A percentile compares a stretch with the other conserved stretches of the same genome.
phyloP scores from a whole-genome alignment of 441 rosid species.

The Macaranga tanarius region DNA sequence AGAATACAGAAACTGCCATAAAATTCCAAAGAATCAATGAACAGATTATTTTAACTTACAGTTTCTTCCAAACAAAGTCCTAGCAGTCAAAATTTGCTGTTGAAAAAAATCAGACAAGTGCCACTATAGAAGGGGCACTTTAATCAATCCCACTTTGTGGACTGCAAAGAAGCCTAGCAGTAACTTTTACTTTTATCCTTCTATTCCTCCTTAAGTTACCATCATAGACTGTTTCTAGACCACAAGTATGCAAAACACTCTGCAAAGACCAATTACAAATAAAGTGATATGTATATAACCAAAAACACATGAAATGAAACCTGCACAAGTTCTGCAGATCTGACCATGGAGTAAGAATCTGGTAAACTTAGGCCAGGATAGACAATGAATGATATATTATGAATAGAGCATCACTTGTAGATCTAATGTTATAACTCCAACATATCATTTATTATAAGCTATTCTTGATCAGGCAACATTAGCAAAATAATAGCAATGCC shows the following conservation, averaged over 20 bases:
- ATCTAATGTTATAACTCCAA: background rate
- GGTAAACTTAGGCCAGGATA: background rate
- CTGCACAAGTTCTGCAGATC: background rate
- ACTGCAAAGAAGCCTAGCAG: background rate
- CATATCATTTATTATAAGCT: too few relatives aligned
- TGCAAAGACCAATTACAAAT: background rate
- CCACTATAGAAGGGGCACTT: constrained; percentile 10
- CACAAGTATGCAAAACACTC: background rate
- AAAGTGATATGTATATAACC: too few relatives aligned
- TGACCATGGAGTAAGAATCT: background rate
- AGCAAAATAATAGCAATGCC: too few relatives aligned
- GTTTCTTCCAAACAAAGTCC: background rate
- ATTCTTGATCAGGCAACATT: background rate
- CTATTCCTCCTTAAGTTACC: background rate
- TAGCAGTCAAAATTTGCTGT: constrained; percentile 26
- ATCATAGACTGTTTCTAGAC: background rate
- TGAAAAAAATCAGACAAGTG: constrained; percentile 23
- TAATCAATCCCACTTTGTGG: background rate
- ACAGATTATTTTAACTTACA: background rate
- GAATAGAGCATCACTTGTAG: background rate
- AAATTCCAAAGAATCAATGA: constrained; percentile 27
- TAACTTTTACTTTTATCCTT: background rate
- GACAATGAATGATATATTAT: background rate
- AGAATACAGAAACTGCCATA: constrained; percentile 17
- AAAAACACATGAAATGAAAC: too few relatives aligned